A percentile compares a stretch with the other conserved stretches of the same genome.
phyloP scores from a whole-genome alignment of 495 filamentous ascomycete genomes.

The Haplographium delicatum region DNA sequence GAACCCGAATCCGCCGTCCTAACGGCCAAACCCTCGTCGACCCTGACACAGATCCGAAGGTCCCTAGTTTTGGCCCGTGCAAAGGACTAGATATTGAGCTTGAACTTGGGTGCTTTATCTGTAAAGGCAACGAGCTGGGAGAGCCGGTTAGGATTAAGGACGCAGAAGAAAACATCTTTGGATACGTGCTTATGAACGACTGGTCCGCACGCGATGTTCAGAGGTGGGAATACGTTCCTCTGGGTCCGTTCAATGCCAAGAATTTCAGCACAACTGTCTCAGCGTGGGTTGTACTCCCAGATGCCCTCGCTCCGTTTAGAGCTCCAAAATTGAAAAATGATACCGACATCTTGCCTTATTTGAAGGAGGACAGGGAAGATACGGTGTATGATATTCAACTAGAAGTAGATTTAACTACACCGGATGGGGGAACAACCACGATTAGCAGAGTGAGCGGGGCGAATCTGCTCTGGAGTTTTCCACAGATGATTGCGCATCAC shows the following conservation, averaged over 20 bases:
- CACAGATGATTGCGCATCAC: conserved; percentile 94
- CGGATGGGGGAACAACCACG: conserved; percentile 57
- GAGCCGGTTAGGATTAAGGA: conserved; percentile 55
- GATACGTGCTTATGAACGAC: conserved; percentile 87
- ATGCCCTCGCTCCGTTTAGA: conserved; percentile 70
- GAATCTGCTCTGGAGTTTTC: conserved; percentile 85
- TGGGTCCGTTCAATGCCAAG: conserved; percentile 87
- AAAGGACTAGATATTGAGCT: conserved; percentile 79
- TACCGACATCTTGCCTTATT: conserved; percentile 60
- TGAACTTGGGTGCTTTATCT: conserved; percentile 81
- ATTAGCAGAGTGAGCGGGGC: conserved; percentile 59
- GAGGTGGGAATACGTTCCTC: conserved; percentile 80
- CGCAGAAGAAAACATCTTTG: conserved; percentile 77
- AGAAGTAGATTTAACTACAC: conserved; percentile 61
- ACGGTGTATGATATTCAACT: conserved; percentile 71
- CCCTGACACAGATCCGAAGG: conserved; percentile 53
- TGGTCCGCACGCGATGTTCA: conserved; percentile 93
- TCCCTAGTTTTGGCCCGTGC: conserved; percentile 57
- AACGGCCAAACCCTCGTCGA: conserved; percentile 75
- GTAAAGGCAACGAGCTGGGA: conserved; percentile 60
- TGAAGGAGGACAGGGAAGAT: conserved; percentile 58
- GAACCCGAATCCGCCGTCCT: conserved; percentile 69
- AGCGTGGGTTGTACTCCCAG: conserved; percentile 81
- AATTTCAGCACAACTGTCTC: conserved; percentile 89
- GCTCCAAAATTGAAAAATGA: conserved; percentile 55